Percentiles rank a stretch among this genome's conserved stretches.
These are phyloP conservation scores for Yamadazyma trypodendri DNA, from an alignment of 1,139 yeast genomes.

Conservation along the genomic window DNA sequence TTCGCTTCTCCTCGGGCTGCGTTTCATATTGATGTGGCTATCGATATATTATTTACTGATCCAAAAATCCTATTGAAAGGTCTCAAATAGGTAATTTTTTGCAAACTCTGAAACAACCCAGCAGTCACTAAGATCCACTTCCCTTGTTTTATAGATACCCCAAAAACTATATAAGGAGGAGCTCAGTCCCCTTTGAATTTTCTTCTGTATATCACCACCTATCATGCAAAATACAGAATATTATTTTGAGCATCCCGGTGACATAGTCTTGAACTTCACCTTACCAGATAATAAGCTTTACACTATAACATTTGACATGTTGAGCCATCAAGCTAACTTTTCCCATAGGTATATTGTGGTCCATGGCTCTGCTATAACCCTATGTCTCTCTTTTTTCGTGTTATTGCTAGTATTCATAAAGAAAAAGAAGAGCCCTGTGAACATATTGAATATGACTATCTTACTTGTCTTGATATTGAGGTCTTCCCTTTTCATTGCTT, in stretches of 20 bases:
- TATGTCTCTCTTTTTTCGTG: conserved; percentile 23
- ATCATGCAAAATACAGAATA: not conserved
- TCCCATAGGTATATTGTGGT: conserved; percentile 14
- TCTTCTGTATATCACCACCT: not conserved
- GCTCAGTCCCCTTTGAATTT: not conserved
- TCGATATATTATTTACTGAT: not conserved
- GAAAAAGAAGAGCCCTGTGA: conserved; percentile 62
- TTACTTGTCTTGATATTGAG: conserved; percentile 56
- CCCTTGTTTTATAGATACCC: not conserved
- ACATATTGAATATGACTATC: conserved; percentile 62
- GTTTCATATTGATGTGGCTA: not conserved
- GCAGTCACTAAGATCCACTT: not conserved
- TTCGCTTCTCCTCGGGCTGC: too few relatives aligned
- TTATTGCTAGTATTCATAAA: conserved; percentile 39
- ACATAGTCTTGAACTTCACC: conserved; percentile 19
- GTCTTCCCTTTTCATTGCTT: conserved; percentile 55
- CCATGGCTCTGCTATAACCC: conserved; percentile 29
- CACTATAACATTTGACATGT: conserved; percentile 13
- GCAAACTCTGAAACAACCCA: conserved; percentile 1
- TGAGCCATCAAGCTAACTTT: conserved; percentile 13
- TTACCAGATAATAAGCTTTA: conserved; percentile 13
- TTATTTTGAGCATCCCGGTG: conserved; percentile 13
- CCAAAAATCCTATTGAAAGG: conserved; percentile 6
- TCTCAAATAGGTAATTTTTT: conserved; percentile 11
- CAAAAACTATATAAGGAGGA: not conserved